Evolutionary conservation across 805 yeast species (phyloP), one percentile per base, ranked within the genome.

Genomic region (Ogataea populi-albae): DNA sequence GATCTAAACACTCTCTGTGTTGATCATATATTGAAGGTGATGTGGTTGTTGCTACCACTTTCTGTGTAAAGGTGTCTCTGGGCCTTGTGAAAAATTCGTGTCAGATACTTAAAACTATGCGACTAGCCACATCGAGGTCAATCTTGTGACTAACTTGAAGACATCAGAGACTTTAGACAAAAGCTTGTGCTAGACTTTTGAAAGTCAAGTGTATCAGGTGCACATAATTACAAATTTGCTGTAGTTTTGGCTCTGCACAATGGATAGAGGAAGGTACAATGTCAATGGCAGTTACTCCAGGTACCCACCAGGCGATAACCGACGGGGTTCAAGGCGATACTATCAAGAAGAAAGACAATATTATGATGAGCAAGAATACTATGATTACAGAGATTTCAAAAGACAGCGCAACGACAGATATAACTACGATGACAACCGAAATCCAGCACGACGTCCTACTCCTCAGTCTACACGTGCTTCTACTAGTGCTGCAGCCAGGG

Each of bases 261-360:
- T 41, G 45, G 45, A 41, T n/a, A 31, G 42, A 23, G 41, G 37
- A n/a, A 16, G 42, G 18, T 37, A 22, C 25, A 32, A 21, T 9
- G 12, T 26, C 17, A 32, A 26, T 15, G 34, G 35, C 4, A 29
- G 34, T 12, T 32, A 38, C 26, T 22, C 34, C 6, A 20, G 38
- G 30, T 31, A 27, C 27, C 32, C n/a, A n/a, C n/a, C 23, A 7
- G 26, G 35, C 4, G 31, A 24, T 3, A 17, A 27, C 23, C 23
- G 26, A 14, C 26, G 41, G 14, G 43, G 38, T 23, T 18, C 30
- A 20, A 42, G 43, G 30, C 35, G 38, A 17, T 34, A 38, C 18
- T 42, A 38, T 24, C 33, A 32, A 9, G 43, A 38, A 2, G 46
- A 38, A 14, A 25, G 37, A 29, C 38, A 37, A 2, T 32, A 37